Percentiles rank a stretch among this genome's conserved stretches.
phyloP scores from a whole-genome alignment of 345 rosid species.

The Firmiana major region DNA sequence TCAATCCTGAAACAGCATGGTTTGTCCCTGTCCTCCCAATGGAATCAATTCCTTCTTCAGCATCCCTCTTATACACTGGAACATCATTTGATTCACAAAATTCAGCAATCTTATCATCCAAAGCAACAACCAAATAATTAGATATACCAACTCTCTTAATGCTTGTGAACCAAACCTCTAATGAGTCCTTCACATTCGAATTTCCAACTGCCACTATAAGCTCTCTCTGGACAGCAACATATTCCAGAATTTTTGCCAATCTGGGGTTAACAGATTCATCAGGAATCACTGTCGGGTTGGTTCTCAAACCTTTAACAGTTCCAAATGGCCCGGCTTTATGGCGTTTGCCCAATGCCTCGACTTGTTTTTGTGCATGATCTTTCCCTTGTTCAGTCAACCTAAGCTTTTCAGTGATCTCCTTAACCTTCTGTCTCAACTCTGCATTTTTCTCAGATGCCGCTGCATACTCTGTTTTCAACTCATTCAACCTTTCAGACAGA shows the following conservation, averaged over 20 bases:
- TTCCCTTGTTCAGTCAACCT: slow-evolving; percentile 35
- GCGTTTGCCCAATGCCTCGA: slow-evolving; percentile 29
- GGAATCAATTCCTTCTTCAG: slow-evolving; percentile 56
- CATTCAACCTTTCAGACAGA: slow-evolving; percentile 31
- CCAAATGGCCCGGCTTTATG: slow-evolving; percentile 48
- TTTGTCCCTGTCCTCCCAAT: slow-evolving; percentile 77
- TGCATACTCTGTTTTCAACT: slow-evolving; percentile 33
- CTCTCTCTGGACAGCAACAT: slow-evolving; percentile 62
- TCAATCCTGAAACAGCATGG: slow-evolving; percentile 91
- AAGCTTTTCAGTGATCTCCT: slow-evolving; percentile 38
- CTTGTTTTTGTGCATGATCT: slow-evolving; percentile 44
- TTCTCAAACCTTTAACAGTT: slow-evolving; percentile 41
- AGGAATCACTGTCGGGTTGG: slow-evolving; percentile 39
- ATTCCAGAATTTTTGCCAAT: slow-evolving; percentile 60
- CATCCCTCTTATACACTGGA: slow-evolving; percentile 78
- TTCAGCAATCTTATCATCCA: slow-evolving; percentile 69
- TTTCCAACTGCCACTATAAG: slow-evolving; percentile 88
- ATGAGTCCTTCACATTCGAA: slow-evolving; percentile 60
- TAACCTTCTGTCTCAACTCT: slow-evolving; percentile 34
- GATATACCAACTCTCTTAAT: slow-evolving; percentile 71
- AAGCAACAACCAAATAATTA: slow-evolving; percentile 78
- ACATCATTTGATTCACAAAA: slow-evolving; percentile 72
- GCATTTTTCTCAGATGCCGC: slow-evolving; percentile 31
- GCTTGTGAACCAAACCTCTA: slow-evolving; percentile 85
- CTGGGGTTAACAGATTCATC: slow-evolving; percentile 52